Evolutionary conservation across 2,329 filamentous ascomycete genomes (phyloP), one percentile per base, ranked within the genome.

Genomic region (Talaromyces sp.): DNA sequence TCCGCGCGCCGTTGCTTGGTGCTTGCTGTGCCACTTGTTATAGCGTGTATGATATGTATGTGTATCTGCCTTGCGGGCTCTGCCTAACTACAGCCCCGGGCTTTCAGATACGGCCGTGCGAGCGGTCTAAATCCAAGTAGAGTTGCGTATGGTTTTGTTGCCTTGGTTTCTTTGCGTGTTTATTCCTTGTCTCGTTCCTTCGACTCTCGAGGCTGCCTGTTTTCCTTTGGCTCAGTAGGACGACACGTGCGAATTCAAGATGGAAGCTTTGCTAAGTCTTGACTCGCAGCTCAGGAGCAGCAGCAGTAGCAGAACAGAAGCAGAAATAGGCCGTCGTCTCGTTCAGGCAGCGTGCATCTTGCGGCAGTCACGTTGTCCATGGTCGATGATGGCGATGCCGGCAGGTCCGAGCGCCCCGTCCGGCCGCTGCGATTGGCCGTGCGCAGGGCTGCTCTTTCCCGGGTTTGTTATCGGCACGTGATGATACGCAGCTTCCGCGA

Each of bases 391-490:
- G 44, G 44, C 44, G 23, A 27, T 47, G n/a, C 44, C 44, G 44
- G 44, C 44, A 27, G 44, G 44, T 8, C 44, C 44, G 44, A 47
- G 44, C 44, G 44, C 44, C 42, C 44, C 5, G 3, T 47, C n/a
- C n/a, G 2, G 44, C 44, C 23, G 44, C 44, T 47, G 44, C n/a
- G 5, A 47, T 47, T 47, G 44, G 44, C 18, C 10, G 44, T 27
- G 44, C 23, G 44, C 23, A 18, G 42, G 44, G n/a, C n/a, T 47
- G 44, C 44, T 47, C 44, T 27, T 47, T 47, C 44, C 44, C 44
- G 44, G 23, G 18, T 16, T 1, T n/a, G 2, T 61, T 75, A 76
- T 76, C 75, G 68, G 59, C 75, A 77, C 75, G 75, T 77, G 75
- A 73, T 60, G 75, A 76, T 77, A 77, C 50, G 50, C 50, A 53